A percentile compares a stretch with the other conserved stretches of the same genome.
Conservation (phyloP, 1,284 basidiomycete species). For the Boletus sp. region DNA sequence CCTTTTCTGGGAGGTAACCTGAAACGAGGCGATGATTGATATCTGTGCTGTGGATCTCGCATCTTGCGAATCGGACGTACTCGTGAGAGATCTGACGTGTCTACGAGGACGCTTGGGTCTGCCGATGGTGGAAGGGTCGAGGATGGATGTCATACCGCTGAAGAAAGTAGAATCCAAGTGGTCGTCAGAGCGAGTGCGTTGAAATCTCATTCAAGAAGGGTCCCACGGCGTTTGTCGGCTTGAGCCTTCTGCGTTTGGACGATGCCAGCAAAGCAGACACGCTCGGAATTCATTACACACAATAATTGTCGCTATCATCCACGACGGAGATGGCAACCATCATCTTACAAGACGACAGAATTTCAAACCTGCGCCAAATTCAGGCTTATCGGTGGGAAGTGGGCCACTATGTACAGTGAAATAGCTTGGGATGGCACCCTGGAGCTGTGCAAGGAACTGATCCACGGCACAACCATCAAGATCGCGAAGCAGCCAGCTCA, state of each 20-base stretch:
- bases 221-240: no score
- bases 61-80: constrained; percentile 33
- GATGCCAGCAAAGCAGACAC: no score
- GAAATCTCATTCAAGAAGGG: no score
- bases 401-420: no score
- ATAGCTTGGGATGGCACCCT: constrained; percentile 5
- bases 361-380: no score
- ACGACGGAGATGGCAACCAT: no score
- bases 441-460: constrained; percentile 3
- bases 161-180: constrained; percentile 1
- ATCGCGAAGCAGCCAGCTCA: constrained; percentile 28
- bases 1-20: constrained; percentile 75
- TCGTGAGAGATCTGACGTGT: constrained; percentile 73
- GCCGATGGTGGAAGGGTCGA: constrained; percentile 66
- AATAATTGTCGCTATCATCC: no score
- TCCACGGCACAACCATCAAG: constrained; percentile 18
- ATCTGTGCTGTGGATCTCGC: not conserved
- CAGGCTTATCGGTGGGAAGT: no score
- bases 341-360: no score
- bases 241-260: no score
- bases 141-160: constrained; percentile 43
- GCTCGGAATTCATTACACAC: no score
- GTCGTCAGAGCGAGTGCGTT: no score
- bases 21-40: constrained; percentile 3
- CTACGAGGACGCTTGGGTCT: constrained; percentile 53